Base-by-base conservation (phyloP, 108 stramenopile genomes). In the Skeletonema costatum region DNA sequence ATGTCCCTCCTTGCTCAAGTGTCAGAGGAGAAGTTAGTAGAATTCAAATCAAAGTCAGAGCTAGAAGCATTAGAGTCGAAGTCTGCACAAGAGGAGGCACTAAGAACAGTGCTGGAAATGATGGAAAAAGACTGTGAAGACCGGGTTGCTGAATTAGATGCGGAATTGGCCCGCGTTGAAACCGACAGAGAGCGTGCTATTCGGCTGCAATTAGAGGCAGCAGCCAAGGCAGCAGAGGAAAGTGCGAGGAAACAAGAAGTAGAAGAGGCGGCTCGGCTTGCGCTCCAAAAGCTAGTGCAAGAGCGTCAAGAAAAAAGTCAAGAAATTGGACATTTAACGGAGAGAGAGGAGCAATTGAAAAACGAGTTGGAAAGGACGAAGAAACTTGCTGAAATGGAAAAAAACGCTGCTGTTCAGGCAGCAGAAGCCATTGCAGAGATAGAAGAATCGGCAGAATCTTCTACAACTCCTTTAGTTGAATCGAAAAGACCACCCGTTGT, bases 111-210 rank as follows among this genome's bases (percentile, higher is more conserved):
- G 38, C 60, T 83, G 63, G 82, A 83, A 48, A 83, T 83, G 82
- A 83, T 83, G 82, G 82, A 83, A 56, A 71, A 62, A 19, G 82
- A 83, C 68, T 77, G 82, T 42, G 82, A 76, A 53, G 82, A 83
- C 35, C 30, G 82, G 32, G 76, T 83, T 32, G 67, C 65, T 2
- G 82, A 83, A 51, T 60, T 83, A 56, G 82, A 83, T 42, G 53
- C 51, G 19, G 59, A 71, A 70, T 51, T 83, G 62, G 72, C 72
- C 29, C 70, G 72, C 19, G 71, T 72, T 32, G 82, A 83, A 42
- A 53, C 62, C 44, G 82, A 83, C 32, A 53, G 76, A 68, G 72
- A 77, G 21, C 68, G 76, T 10, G 76, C 76, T 17, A 35, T 73
- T 16, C 70, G 65, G 46, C 41, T 77, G 32, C 82, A 83, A 53